A percentile compares a stretch with the other conserved stretches of the same genome.
Evolutionary conservation across 306 rosid genomes (phyloP).

Genomic region (Delonix regia): DNA sequence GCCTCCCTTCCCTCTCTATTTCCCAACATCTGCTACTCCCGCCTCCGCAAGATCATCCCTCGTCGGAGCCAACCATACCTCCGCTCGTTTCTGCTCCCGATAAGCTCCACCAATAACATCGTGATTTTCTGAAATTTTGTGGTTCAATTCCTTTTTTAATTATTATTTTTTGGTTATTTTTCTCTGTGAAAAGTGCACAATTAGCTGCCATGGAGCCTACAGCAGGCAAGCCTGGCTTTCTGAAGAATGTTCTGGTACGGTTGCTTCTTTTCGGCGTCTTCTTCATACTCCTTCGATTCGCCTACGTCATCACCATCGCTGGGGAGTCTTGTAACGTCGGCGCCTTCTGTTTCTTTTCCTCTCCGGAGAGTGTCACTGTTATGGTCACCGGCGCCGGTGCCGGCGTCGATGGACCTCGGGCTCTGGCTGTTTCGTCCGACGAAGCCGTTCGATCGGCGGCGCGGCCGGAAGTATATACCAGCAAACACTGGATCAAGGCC

Average conservation of each 20-base stretch:
- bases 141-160: neutral
- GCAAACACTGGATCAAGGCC: constrained; percentile 78
- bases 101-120: constrained; percentile 28
- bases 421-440: constrained; percentile 35
- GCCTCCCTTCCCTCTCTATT: constrained; percentile 45
- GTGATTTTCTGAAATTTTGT: neutral
- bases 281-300: constrained; percentile 57
- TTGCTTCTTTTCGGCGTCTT: constrained; percentile 70
- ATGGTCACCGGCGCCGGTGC: constrained; percentile 48
- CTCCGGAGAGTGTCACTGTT: constrained; percentile 57
- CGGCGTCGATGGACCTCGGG: constrained; percentile 29
- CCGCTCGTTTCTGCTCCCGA: constrained; percentile 87
- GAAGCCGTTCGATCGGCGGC: constrained; percentile 1
- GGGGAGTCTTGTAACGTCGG: constrained; percentile 78
- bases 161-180: constrained; percentile 3
- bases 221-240: constrained; percentile 55
- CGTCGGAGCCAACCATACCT: constrained; percentile 88
- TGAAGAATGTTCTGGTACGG: constrained; percentile 60
- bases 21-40: constrained; percentile 24
- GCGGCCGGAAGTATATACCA: constrained; percentile 43
- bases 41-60: constrained; percentile 37
- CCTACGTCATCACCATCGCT: constrained; percentile 73
- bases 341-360: constrained; percentile 76
- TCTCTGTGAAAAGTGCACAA: constrained; percentile 4
- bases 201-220: constrained; percentile 57